Conservation (phyloP, 2,329 filamentous ascomycete species). For the Ophiostoma tasmaniense region DNA sequence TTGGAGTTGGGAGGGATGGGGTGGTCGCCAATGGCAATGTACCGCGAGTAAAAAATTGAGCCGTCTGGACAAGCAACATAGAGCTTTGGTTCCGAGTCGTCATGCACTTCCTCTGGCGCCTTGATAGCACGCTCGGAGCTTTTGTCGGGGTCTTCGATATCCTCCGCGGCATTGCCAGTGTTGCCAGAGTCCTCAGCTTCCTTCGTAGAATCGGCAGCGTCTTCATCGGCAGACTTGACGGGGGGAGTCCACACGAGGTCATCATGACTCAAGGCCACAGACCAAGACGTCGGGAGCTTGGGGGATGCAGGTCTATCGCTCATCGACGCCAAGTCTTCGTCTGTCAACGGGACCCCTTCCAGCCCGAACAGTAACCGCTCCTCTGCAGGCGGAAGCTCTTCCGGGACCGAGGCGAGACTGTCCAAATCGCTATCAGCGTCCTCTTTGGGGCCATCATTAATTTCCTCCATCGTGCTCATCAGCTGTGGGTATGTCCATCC, state of each 20-base stretch:
- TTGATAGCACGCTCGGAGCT: not conserved
- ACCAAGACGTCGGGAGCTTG: not conserved
- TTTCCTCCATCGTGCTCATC: not conserved
- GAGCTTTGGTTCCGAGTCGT: not conserved
- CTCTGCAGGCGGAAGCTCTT: not conserved
- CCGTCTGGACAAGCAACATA: not conserved
- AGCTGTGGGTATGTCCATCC: constrained; percentile 1
- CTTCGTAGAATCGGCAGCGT: not conserved
- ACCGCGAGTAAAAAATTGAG: not conserved
- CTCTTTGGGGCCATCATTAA: not conserved
- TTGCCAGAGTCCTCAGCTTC: not conserved
- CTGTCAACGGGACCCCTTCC: not conserved
- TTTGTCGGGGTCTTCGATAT: too few species aligned
- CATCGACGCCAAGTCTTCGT: not conserved
- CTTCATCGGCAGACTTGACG: not conserved
- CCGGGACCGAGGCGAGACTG: not conserved
- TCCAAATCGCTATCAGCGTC: not conserved
- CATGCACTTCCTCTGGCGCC: not conserved
- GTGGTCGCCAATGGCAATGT: not conserved
- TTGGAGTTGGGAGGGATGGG: not conserved
- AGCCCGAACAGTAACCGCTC: not conserved
- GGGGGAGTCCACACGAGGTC: not conserved
- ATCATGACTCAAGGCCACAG: not conserved
- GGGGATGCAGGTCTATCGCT: not conserved
- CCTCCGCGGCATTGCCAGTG: too few species aligned